phyloP scores from a whole-genome alignment of 192 early-diverging fungal genomes.

The Backusella mclennaniae region DNA sequence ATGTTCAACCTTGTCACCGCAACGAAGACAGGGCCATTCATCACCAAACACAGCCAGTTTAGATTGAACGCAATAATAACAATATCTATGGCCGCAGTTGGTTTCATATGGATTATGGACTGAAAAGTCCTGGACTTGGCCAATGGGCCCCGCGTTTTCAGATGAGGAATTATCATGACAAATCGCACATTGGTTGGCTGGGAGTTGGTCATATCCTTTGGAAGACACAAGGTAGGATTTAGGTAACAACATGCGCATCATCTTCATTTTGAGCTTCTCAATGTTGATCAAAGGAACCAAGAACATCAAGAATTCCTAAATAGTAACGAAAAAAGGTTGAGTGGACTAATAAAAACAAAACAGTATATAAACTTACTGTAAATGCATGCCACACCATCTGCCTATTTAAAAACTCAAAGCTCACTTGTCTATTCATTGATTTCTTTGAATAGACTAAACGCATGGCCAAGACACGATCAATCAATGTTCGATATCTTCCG shows the following conservation, averaged over 20 bases:
- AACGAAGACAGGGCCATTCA: slow-evolving; percentile 77
- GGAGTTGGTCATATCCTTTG: slow-evolving; percentile 51
- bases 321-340: no score
- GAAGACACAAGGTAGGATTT: slow-evolving; percentile 44
- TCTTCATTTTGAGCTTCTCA: slow-evolving; percentile 51
- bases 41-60: slow-evolving; percentile 69
- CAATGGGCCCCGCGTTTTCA: slow-evolving; percentile 28
- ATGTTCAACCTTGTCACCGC: slow-evolving; percentile 61
- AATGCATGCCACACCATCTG: slow-evolving; percentile 94
- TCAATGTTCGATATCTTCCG: slow-evolving; percentile 76
- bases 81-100: slow-evolving; percentile 83
- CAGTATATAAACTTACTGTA: slow-evolving; percentile 52
- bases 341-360: no score
- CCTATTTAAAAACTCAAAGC: slow-evolving; percentile 91
- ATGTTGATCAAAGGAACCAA: slow-evolving; percentile 78
- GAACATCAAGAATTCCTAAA: slow-evolving; percentile 85
- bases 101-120: slow-evolving; percentile 76
- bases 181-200: slow-evolving; percentile 72
- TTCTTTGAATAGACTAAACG: slow-evolving; percentile 79
- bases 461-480: slow-evolving; percentile 81
- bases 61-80: slow-evolving; percentile 88
- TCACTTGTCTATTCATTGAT: slow-evolving; percentile 73
- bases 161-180: slow-evolving; percentile 59
- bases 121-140: slow-evolving; percentile 28
- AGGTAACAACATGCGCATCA: slow-evolving; percentile 47